These are phyloP conservation scores for Raphanus raphanistrum DNA, from an alignment of 345 rosid species.

Conservation along the genomic window DNA sequence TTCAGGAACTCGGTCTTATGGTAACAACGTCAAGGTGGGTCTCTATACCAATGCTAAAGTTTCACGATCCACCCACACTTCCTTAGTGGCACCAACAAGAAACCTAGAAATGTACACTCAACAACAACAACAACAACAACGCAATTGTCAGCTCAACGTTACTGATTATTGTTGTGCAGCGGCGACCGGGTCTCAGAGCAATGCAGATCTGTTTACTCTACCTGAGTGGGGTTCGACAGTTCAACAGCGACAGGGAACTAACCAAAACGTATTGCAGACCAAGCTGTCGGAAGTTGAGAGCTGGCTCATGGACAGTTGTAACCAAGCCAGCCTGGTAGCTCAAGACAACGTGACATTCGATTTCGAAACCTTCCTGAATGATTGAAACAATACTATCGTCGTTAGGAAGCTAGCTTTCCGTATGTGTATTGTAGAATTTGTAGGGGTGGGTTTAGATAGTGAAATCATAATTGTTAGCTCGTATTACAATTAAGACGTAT, in stretches of 20 bases:
- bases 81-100: constrained; percentile 3
- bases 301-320: constrained; percentile 38
- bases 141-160: background rate
- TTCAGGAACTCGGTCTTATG: background rate
- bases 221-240: background rate
- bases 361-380: constrained; percentile 36
- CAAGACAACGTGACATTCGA: constrained; percentile 31
- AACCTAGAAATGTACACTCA: constrained; percentile 10
- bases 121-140: constrained; percentile 1
- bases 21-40: constrained; percentile 7
- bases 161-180: constrained; percentile 5
- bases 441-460: background rate
- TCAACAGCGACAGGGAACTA: constrained; percentile 20
- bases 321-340: background rate
- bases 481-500: background rate
- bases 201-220: constrained; percentile 9
- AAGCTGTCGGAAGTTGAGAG: constrained; percentile 31
- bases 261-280: constrained; percentile 24
- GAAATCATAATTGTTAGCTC: background rate
- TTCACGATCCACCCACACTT: constrained; percentile 24
- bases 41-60: constrained; percentile 1
- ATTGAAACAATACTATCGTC: constrained; percentile 4
- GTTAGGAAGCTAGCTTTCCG: background rate
- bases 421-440: background rate
- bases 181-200: constrained; percentile 12